These are phyloP conservation scores for Byssothecium circinans DNA, from an alignment of 2,329 filamentous ascomycete genomes.

Conservation along the genomic window DNA sequence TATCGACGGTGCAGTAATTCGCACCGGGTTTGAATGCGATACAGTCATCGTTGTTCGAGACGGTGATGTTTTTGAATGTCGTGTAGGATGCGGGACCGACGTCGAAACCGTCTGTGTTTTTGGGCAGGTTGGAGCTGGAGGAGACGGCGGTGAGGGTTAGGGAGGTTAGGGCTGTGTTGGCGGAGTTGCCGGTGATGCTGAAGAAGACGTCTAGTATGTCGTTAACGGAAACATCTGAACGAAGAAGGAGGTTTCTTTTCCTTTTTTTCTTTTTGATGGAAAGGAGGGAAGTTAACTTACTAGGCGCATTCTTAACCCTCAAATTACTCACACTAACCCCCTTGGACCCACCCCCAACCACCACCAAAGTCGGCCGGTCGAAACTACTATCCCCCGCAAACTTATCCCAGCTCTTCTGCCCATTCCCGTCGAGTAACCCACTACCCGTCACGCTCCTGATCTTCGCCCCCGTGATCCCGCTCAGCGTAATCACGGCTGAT, in stretches of 20 bases:
- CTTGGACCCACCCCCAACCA: constrained; percentile 34
- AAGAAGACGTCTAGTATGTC: constrained; percentile 42
- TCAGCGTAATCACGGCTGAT: constrained; percentile 20
- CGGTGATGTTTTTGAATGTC: constrained; percentile 37
- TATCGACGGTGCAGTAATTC: constrained; percentile 45
- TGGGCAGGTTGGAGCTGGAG: constrained; percentile 5
- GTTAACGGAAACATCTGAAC: too few relatives aligned
- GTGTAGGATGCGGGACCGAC: constrained; percentile 45
- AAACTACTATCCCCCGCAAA: constrained; percentile 35
- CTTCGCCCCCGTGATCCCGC: constrained; percentile 42
- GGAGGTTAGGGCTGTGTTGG: constrained; percentile 40
- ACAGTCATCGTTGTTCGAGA: constrained; percentile 27
- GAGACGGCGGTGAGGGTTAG: constrained; percentile 48
- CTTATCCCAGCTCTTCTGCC: constrained; percentile 41
- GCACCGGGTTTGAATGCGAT: constrained; percentile 50
- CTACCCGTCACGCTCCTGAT: constrained; percentile 47
- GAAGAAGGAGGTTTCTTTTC: too few relatives aligned
- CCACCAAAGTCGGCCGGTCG: constrained; percentile 2
- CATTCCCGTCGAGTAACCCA: constrained; percentile 51
- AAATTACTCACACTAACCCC: constrained; percentile 46
- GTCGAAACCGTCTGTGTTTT: constrained; percentile 48
- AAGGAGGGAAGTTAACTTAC: constrained; percentile 4
- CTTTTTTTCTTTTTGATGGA: too few relatives aligned
- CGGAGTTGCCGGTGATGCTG: constrained; percentile 42
- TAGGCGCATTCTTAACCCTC: constrained; percentile 41